phyloP scores from a whole-genome alignment of 352 stramenopile genomes.

The Globisporangium nagaii region DNA sequence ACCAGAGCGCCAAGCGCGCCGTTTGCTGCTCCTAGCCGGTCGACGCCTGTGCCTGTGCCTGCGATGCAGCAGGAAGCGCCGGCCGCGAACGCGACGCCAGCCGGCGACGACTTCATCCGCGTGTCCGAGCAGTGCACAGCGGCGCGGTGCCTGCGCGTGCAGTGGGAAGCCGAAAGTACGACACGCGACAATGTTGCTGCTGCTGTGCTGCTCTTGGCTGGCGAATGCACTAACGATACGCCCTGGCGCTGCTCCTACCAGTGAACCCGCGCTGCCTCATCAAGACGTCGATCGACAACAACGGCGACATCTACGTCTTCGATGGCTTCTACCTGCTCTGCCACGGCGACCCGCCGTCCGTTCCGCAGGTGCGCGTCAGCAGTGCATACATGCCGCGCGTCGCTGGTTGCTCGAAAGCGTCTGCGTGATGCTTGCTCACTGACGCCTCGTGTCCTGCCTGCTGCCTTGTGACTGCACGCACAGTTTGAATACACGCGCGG shows the following conservation, averaged over 20 bases:
- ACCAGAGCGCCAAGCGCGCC: not conserved
- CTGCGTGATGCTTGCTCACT: no score
- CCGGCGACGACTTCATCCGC: constrained; percentile 42
- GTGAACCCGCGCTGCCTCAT: constrained; percentile 69
- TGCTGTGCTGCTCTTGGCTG: not conserved
- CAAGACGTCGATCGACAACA: constrained; percentile 70
- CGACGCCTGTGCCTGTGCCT: not conserved
- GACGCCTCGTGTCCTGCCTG: no score
- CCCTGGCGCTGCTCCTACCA: no score
- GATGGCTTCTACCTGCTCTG: constrained; percentile 84
- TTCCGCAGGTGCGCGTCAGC: constrained; percentile 43
- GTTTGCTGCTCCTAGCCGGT: no score
- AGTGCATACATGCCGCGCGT: no score
- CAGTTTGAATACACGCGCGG: constrained; percentile 83
- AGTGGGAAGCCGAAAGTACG: constrained; percentile 79
- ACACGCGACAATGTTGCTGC: no score
- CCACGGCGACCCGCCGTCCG: constrained; percentile 43
- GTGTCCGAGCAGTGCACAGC: constrained; percentile 63
- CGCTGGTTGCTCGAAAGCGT: no score
- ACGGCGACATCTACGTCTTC: constrained; percentile 66
- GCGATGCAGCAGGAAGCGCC: not conserved
- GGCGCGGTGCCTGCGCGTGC: constrained; percentile 59
- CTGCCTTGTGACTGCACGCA: no score
- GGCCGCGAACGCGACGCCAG: constrained; percentile 3
- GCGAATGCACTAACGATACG: no score